Conservation (phyloP, 179 eudicot species). For the Vitellaria paradoxa region DNA sequence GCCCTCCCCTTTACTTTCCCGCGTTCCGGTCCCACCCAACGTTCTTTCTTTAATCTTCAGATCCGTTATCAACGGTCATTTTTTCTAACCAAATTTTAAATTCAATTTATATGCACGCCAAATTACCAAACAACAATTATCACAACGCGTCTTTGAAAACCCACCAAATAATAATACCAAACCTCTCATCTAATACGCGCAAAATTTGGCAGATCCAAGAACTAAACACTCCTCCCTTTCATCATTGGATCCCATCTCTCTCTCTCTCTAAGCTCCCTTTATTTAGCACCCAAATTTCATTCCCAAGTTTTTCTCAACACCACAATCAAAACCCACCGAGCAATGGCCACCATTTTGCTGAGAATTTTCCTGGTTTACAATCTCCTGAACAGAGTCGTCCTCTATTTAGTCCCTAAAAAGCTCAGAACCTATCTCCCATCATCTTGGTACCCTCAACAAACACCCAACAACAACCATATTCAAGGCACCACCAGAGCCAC, state of each 20-base stretch:
- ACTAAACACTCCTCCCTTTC: neutral
- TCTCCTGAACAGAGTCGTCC: conserved; percentile 24
- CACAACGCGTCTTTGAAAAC: conserved; percentile 14
- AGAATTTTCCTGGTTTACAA: conserved; percentile 26
- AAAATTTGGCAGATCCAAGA: neutral
- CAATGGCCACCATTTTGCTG: conserved; percentile 26
- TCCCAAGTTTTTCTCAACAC: conserved; percentile 1
- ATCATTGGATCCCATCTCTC: conserved; percentile 8
- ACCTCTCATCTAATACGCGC: conserved; percentile 4
- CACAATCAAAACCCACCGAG: neutral
- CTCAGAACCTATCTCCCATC: conserved; percentile 24
- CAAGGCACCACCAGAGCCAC: neutral
- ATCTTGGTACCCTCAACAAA: conserved; percentile 22
- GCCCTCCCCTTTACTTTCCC: neutral
- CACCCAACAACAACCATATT: neutral
- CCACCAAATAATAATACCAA: neutral
- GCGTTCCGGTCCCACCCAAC: conserved; percentile 2
- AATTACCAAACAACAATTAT: neutral
- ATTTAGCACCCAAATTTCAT: conserved; percentile 4
- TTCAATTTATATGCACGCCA: neutral
- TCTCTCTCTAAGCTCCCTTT: conserved; percentile 12
- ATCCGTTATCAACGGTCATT: conserved; percentile 16
- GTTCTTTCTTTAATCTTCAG: neutral
- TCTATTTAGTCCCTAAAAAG: conserved; percentile 33
- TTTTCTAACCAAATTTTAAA: neutral